Evolutionary conservation across 352 stramenopile species (phyloP).

Genomic region (Globisporangium apiculatum): DNA sequence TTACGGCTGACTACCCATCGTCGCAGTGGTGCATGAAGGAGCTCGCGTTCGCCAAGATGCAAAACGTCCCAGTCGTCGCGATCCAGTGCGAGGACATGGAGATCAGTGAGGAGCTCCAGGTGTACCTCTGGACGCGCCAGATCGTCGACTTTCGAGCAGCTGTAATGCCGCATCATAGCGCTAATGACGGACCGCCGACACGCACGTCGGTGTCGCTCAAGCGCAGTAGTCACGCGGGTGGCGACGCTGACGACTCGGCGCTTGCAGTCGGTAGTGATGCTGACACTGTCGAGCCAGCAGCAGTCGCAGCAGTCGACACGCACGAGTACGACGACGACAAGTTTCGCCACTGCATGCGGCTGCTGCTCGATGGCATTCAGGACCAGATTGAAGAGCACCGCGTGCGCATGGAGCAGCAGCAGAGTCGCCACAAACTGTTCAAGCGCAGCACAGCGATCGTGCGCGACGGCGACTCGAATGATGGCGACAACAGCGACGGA

Average conservation of each 20-base stretch:
- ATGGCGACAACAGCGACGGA: slow-evolving; percentile 5
- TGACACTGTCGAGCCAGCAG: too few species aligned
- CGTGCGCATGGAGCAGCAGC: slow-evolving; percentile 31
- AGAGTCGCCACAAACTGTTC: slow-evolving; percentile 24
- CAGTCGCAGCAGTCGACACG: slow-evolving; percentile 3
- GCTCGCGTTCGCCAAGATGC: slow-evolving; percentile 78
- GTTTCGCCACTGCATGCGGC: slow-evolving; percentile 54
- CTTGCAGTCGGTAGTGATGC: too few species aligned
- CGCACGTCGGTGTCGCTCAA: background rate
- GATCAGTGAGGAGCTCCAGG: slow-evolving; percentile 76
- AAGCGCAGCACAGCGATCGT: slow-evolving; percentile 16
- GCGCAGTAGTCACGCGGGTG: slow-evolving; percentile 11
- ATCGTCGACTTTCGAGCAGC: slow-evolving; percentile 71
- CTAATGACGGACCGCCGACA: too few species aligned
- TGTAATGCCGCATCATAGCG: slow-evolving; percentile 9
- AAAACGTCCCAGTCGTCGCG: slow-evolving; percentile 78
- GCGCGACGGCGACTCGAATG: slow-evolving; percentile 4
- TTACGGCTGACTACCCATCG: slow-evolving; percentile 68
- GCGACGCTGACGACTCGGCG: background rate
- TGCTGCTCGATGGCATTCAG: slow-evolving; percentile 74
- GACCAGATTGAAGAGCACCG: slow-evolving; percentile 81
- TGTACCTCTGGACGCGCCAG: slow-evolving; percentile 84
- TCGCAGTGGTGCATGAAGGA: slow-evolving; percentile 88
- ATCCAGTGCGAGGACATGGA: slow-evolving; percentile 80
- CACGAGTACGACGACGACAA: slow-evolving; percentile 44